Evolutionary conservation across 192 early-diverging fungal genomes (phyloP), one percentile per base, ranked within the genome.

Genomic region (Entomortierella lignicola): DNA sequence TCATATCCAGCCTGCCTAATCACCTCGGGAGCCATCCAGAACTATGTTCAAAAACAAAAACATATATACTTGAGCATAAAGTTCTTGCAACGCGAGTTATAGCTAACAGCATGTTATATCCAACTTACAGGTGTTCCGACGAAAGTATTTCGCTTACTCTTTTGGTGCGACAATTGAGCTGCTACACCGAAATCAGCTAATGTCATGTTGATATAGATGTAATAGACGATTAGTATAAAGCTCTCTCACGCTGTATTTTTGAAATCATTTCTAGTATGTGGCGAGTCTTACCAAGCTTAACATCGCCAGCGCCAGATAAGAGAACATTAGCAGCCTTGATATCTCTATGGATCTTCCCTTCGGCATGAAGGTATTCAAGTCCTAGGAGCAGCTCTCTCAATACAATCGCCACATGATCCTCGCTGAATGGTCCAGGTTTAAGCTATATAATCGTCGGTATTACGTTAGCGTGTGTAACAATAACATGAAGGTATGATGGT

Each of bases 141-240:
- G 89, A 99, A 98, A 17, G 98, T 97, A 80, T 96, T 96, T 34
- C 82, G 29, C 32, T 74, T 84, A 48, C 82, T 84, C 60, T 84
- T 84, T 39, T 84, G 79, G 59, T 72, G 70, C 25, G 81, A 81
- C 32, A 94, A 74, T 70, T 98, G 97, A 21, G 95, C 95, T 17
- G 94, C 92, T 0, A 99, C 97, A 41, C 97, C 97, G 86, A 99
- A 99, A 82, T 99, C 97, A 6, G 96, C 97, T 81, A 96, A 10
- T n/a, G n/a, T n/a, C n/a, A n/a, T n/a, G n/a, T n/a, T n/a, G n/a
- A 54, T 55, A 25, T 27, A 13, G 8, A 55, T 26, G 13, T 13
- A 55, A 26, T 23, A 26, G 26, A 29, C 12, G 15, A 55, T 55
- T n/a, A 20, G 26, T 55, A 26, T 6, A 55, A 20, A 27, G 3